Evolutionary conservation across 108 stramenopile species (phyloP).

Genomic region (Cyclotella kingstonii): DNA sequence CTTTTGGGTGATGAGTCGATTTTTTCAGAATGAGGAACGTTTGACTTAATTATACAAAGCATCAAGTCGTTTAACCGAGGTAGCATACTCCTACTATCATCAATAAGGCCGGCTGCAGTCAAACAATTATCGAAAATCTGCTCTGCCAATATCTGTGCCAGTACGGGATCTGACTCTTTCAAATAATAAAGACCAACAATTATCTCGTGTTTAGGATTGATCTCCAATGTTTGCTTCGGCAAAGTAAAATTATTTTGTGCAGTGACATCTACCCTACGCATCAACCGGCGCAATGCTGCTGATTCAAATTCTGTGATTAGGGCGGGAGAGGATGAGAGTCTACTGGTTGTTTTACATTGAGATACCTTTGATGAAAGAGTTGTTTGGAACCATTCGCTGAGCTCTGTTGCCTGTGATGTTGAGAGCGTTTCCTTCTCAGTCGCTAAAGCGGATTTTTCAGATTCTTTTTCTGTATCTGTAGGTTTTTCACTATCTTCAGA

Average conservation of each 20-base stretch:
- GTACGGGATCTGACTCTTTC: conserved; percentile 59
- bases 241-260: conserved; percentile 71
- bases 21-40: conserved; percentile 45
- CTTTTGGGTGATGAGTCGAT: too few species aligned
- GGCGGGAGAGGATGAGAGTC: conserved; percentile 91
- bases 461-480: conserved; percentile 42
- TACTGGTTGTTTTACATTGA: conserved; percentile 77
- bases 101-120: conserved; percentile 94
- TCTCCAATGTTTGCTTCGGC: conserved; percentile 93
- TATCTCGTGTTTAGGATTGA: conserved; percentile 96
- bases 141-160: conserved; percentile 83
- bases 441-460: conserved; percentile 32
- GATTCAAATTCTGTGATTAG: conserved; percentile 98
- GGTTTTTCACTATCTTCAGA: conserved; percentile 42
- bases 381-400: conserved; percentile 82
- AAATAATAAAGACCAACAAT: conserved; percentile 74
- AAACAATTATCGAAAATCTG: conserved; percentile 98
- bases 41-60: conserved; percentile 68
- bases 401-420: conserved; percentile 73
- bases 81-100: conserved; percentile 94
- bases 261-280: conserved; percentile 94
- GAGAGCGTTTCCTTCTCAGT: conserved; percentile 38
- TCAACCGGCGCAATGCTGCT: conserved; percentile 94
- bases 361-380: conserved; percentile 72
- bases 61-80: conserved; percentile 91